Evolutionary conservation across 2,329 filamentous ascomycete genomes (phyloP).

Genomic region (Fusarium algeriense): DNA sequence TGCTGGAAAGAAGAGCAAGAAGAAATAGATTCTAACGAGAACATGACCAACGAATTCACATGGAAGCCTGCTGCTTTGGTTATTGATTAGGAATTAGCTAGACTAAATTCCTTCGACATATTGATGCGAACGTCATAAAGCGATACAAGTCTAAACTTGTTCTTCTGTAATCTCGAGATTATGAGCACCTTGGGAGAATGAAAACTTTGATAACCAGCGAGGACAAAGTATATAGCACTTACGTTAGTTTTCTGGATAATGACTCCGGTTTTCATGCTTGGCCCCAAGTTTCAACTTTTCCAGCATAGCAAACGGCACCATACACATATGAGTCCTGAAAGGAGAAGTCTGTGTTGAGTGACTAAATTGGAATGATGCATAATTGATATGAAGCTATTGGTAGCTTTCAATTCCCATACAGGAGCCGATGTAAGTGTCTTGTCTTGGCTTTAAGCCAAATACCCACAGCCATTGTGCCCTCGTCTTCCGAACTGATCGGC

Average conservation of each 20-base stretch:
- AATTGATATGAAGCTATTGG: not conserved
- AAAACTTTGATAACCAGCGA: not conserved
- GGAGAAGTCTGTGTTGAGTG: too few relatives aligned
- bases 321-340: not conserved
- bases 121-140: not conserved
- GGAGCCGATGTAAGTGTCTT: not conserved
- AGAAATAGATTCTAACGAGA: constrained; percentile 50
- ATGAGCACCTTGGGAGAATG: not conserved
- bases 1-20: constrained; percentile 62
- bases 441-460: not conserved
- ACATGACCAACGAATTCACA: constrained; percentile 6
- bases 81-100: not conserved
- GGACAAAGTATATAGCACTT: not conserved
- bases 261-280: not conserved
- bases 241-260: not conserved
- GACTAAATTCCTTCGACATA: not conserved
- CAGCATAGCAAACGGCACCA: not conserved
- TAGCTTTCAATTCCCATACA: not conserved
- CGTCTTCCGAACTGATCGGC: not conserved
- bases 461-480: not conserved
- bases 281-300: not conserved
- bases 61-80: not conserved
- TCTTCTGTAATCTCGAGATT: not conserved
- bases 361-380: too few relatives aligned
- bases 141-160: not conserved